Evolutionary conservation across 148 eudicot species (phyloP), one percentile per base, ranked within the genome.

Genomic region (Fagopyrum esculentum): DNA sequence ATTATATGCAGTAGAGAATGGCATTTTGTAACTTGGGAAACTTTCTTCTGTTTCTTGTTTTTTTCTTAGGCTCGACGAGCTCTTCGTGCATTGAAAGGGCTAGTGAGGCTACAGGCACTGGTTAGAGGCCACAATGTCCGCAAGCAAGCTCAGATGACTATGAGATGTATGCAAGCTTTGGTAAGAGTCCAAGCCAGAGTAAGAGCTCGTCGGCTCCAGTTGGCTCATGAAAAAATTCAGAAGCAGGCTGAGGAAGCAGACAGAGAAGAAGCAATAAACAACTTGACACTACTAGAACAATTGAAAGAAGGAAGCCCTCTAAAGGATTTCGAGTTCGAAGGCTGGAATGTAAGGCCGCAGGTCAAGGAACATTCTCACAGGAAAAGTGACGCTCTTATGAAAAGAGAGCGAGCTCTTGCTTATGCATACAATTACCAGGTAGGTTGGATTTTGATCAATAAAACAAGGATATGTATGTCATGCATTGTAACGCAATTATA

Each of bases 41-140:
- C 11, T 60, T 9, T 60, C 66, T 60, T 2, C 40, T 60, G 43
- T 35, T 64, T 35, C 9, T 51, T 48, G 63, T 5, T 35, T 5
- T 5, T 6, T 6, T 6, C 70, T 15, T n/a, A 93, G 98, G 97
- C 97, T 61, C 88, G 91, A 78, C 87, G 91, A 78, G 98, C 98
- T 46, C 85, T 87, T 7, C 78, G 76, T 29, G 98, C 97, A n/a
- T 79, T 94, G 52, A 88, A 85, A 80, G 98, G 98, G 51, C 82
- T 94, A 10, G 98, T 94, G 64, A 84, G 83, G 83, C 86, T 94
- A 77, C 98, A 95, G 83, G 97, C 97, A 47, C 72, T 91, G 64
- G 83, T 87, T 76, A 90, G 98, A 80, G 98, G 97, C 4, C 87
- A 90, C 80, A 90, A 82, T 78, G 96, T 92, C 29, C 87, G 98